phyloP scores from a whole-genome alignment of 2,329 filamentous ascomycete genomes.

The Hymenoscyphus infarciens region DNA sequence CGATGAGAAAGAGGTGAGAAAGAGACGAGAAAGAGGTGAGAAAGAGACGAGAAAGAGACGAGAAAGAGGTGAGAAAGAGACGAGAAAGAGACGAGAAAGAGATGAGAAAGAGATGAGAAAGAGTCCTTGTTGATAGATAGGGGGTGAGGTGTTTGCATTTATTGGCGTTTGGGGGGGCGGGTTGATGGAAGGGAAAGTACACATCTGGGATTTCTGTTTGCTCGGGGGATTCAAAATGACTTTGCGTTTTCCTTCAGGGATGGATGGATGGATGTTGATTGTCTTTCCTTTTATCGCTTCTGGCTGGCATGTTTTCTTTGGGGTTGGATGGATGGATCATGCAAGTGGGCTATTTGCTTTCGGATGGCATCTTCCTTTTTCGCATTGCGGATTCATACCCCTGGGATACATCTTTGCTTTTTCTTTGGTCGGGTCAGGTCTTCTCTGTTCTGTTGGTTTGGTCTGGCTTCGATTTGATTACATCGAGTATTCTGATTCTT shows the following conservation, averaged over 20 bases:
- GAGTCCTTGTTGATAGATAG: too few relatives aligned
- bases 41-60: too few relatives aligned
- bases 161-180: background rate
- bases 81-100: too few relatives aligned
- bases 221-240: background rate
- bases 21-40: too few relatives aligned
- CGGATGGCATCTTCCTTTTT: background rate
- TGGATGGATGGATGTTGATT: background rate
- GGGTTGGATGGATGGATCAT: background rate
- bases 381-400: constrained; percentile 1
- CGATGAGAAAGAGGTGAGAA: too few relatives aligned
- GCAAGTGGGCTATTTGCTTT: background rate
- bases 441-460: too few relatives aligned
- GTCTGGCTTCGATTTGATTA: too few relatives aligned
- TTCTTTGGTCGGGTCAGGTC: background rate
- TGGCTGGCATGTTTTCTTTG: background rate
- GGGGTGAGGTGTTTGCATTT: background rate
- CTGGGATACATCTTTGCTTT: background rate
- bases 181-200: background rate
- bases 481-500: background rate
- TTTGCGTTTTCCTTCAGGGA: background rate
- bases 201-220: background rate
- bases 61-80: too few relatives aligned
- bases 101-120: too few relatives aligned
- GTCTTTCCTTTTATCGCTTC: background rate